A percentile compares a stretch with the other conserved stretches of the same genome.
Evolutionary conservation across 176 grass and related monocot species (phyloP).

Genomic region (Oryza glaberrima): DNA sequence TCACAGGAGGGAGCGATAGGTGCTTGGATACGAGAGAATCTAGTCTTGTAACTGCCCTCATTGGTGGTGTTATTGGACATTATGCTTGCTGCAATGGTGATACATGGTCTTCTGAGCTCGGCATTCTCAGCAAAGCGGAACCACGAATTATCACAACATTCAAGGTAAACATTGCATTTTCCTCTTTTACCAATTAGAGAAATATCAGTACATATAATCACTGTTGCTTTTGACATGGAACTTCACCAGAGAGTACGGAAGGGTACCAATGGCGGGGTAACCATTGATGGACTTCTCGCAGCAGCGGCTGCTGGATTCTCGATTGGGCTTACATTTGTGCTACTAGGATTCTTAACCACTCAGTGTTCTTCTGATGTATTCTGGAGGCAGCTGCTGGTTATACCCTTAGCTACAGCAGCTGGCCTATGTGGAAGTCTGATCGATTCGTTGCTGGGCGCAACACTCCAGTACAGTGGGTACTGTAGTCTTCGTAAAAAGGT

Average conservation of each 20-base stretch:
- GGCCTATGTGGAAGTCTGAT: slow-evolving; percentile 86
- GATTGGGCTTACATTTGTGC: slow-evolving; percentile 81
- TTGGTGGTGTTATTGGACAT: slow-evolving; percentile 90
- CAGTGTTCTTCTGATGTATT: slow-evolving; percentile 60
- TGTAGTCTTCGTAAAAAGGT: slow-evolving; percentile 85
- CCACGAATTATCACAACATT: slow-evolving; percentile 84
- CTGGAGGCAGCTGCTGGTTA: slow-evolving; percentile 68
- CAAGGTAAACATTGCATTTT: slow-evolving; percentile 52
- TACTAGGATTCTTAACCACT: slow-evolving; percentile 74
- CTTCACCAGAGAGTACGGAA: slow-evolving; percentile 70
- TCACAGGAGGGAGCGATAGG: slow-evolving; percentile 66
- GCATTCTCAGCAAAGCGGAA: slow-evolving; percentile 84
- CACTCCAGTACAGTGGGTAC: slow-evolving; percentile 86
- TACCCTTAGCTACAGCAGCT: slow-evolving; percentile 78
- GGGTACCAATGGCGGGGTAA: slow-evolving; percentile 92
- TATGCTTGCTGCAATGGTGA: slow-evolving; percentile 98
- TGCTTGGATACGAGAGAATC: slow-evolving; percentile 86
- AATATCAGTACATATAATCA: slow-evolving; percentile 6
- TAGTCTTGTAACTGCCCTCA: slow-evolving; percentile 73
- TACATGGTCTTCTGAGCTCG: slow-evolving; percentile 98
- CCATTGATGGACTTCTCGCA: slow-evolving; percentile 67
- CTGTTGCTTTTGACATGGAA: slow-evolving; percentile 8
- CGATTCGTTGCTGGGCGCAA: slow-evolving; percentile 83
- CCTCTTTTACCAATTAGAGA: background rate
- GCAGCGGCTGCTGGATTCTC: slow-evolving; percentile 76